Evolutionary conservation across 1,284 basidiomycete species (phyloP).

Genomic region (Naganishia albida): DNA sequence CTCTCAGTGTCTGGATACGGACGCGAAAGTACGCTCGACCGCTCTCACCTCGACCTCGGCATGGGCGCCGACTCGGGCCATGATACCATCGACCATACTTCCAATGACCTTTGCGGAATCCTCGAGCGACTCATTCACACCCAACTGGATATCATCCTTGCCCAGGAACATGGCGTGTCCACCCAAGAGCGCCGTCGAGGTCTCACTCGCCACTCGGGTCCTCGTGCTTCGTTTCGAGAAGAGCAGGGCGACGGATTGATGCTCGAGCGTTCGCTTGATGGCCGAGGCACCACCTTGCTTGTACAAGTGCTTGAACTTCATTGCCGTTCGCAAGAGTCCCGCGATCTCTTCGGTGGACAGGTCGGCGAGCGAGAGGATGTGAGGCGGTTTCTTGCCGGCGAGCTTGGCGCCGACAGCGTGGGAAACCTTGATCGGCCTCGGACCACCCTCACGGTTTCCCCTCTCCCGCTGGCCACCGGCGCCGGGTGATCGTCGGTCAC

Average conservation of each 20-base stretch:
- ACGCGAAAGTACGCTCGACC: background rate
- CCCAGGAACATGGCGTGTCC: conserved; percentile 94
- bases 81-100: conserved; percentile 95
- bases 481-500: background rate
- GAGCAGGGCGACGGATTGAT: conserved; percentile 81
- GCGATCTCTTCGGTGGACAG: conserved; percentile 45
- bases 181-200: conserved; percentile 71
- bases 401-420: background rate
- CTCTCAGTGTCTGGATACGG: conserved; percentile 21
- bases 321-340: conserved; percentile 41
- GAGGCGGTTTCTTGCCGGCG: conserved; percentile 27
- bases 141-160: conserved; percentile 87
- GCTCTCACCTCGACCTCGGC: conserved; percentile 79
- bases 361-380: conserved; percentile 52
- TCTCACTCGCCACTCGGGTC: conserved; percentile 87
- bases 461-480: background rate
- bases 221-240: conserved; percentile 93
- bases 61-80: conserved; percentile 91
- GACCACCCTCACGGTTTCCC: background rate
- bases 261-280: conserved; percentile 62
- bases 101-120: conserved; percentile 84
- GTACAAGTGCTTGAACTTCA: conserved; percentile 44
- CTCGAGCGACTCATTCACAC: conserved; percentile 85
- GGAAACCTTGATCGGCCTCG: background rate
- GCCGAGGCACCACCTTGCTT: conserved; percentile 36